Conservation (phyloP, 148 eudicot species). For the Silene latifolia region DNA sequence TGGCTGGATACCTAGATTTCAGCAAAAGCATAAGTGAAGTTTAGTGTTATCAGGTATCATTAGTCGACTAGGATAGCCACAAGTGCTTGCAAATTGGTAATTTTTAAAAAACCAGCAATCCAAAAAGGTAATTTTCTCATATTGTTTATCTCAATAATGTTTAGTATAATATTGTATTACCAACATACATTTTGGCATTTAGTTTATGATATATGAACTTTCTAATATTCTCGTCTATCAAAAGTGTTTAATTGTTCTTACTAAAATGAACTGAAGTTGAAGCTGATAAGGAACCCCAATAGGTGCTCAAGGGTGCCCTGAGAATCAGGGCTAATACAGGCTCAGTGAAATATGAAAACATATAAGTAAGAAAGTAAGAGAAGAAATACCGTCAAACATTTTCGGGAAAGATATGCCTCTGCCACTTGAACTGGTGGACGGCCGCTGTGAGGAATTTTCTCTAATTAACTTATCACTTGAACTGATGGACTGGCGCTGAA, state of each 20-base stretch:
- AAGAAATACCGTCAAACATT: constrained; percentile 25
- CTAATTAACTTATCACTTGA: constrained; percentile 21
- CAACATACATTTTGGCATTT: background rate
- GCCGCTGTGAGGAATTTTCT: constrained; percentile 9
- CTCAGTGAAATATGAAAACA: background rate
- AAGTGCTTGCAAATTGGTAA: background rate
- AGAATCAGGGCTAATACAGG: background rate
- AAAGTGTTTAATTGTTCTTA: background rate
- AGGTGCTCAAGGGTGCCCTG: background rate
- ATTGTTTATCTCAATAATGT: background rate
- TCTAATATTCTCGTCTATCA: background rate
- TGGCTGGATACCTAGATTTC: constrained; percentile 28
- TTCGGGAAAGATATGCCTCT: constrained; percentile 25
- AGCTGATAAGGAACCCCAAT: background rate
- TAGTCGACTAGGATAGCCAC: background rate
- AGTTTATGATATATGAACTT: background rate
- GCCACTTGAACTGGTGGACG: constrained; percentile 21
- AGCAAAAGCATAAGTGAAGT: constrained; percentile 4
- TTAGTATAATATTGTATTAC: background rate
- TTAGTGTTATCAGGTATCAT: constrained; percentile 7
- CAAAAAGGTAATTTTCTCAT: background rate
- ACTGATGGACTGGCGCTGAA: constrained; percentile 19
- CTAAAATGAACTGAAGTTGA: background rate
- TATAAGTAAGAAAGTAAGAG: constrained; percentile 16
- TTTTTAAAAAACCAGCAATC: background rate